Base-by-base conservation (phyloP, 768 basidiomycete species). In the Amanita thiersii region DNA sequence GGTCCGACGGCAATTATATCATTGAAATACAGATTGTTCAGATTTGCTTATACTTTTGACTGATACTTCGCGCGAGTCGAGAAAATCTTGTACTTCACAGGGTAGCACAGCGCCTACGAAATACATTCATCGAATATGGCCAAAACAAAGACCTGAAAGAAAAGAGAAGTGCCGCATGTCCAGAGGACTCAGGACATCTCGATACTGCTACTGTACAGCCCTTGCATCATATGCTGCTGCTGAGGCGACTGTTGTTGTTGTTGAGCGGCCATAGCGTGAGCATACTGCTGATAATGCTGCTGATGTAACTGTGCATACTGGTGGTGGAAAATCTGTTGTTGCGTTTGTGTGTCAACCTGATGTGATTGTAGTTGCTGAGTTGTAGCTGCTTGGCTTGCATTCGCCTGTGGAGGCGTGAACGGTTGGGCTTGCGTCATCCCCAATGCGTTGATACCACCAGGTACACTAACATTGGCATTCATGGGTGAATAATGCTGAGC, bases 261-360 rank as follows among this genome's bases (percentile, higher is more conserved):
- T 34, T 51, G 52, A n/a, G 47, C 47, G 21, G 55, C 60, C 23
- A 62, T 52, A 30, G 56, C 56, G 23, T 64, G 58, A 32, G 58
- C 54, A n/a, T 59, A 60, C 0, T 63, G 60, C 23, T 63, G 62
- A 15, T 35, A 35, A 20, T 14, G n/a, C 33, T 14, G 19, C 39
- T 63, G 63, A 23, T 55, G 53, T 26, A 58, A 61, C 19, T 61
- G 50, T 9, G 40, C 32, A 26, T 42, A 42, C 20, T 63, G 62
- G 32, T 58, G 56, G 12, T 59, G 60, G 63, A 59, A 41, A 60
- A 14, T 47, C 47, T 15, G 36, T 36, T 19, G 19, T 31, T 50
- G 37, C 37, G 26, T 50, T 44, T 56, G 58, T 26, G 48, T 51
- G 14, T 53, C 57, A 18, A 55, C 46, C 36, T 62, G 59, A 12